phyloP scores from a whole-genome alignment of 2,329 filamentous ascomycete genomes.

The Cladosporium halotolerans region DNA sequence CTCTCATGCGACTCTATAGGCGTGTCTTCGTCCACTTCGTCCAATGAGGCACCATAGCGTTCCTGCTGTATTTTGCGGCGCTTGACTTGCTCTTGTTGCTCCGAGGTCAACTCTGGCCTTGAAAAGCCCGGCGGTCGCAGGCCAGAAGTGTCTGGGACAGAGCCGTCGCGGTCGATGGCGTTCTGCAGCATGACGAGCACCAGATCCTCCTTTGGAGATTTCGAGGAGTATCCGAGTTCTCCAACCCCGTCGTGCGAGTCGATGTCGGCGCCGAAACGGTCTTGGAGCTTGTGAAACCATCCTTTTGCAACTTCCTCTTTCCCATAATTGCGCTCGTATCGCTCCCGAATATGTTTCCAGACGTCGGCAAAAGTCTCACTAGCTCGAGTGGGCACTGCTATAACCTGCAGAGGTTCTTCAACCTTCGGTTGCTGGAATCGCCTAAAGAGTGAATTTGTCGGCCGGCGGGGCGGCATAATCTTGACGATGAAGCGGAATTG shows the following conservation, averaged over 20 bases:
- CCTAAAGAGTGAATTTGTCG: conserved; percentile 6
- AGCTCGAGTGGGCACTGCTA: conserved; percentile 3
- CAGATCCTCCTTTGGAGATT: conserved; percentile 2
- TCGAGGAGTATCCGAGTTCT: conserved; percentile 4
- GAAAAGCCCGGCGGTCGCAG: conserved; percentile 6
- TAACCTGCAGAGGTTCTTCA: conserved; percentile 1
- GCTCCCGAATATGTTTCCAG: conserved; percentile 9
- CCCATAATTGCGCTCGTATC: conserved; percentile 6
- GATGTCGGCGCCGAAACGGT: conserved; percentile 5
- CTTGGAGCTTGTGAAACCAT: conserved; percentile 11
- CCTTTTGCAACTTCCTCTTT: conserved; percentile 6
- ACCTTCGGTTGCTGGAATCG: background rate
- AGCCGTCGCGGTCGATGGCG: conserved; percentile 8
- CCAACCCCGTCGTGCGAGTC: conserved; percentile 10
- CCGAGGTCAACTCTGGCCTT: background rate
- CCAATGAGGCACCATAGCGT: conserved; percentile 7
- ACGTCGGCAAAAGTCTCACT: conserved; percentile 10
- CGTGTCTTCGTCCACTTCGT: conserved; percentile 3
- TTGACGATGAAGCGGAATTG: conserved; percentile 10
- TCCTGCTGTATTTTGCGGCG: conserved; percentile 6
- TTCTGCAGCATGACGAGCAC: conserved; percentile 9
- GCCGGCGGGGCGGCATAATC: conserved; percentile 10
- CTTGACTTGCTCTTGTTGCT: conserved; percentile 10
- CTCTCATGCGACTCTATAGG: conserved; percentile 7
- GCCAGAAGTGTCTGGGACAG: conserved; percentile 7